A percentile compares a stretch with the other conserved stretches of the same genome.
Evolutionary conservation across 164 flowering plant species (phyloP).

Genomic region (Liquidambar formosana): DNA sequence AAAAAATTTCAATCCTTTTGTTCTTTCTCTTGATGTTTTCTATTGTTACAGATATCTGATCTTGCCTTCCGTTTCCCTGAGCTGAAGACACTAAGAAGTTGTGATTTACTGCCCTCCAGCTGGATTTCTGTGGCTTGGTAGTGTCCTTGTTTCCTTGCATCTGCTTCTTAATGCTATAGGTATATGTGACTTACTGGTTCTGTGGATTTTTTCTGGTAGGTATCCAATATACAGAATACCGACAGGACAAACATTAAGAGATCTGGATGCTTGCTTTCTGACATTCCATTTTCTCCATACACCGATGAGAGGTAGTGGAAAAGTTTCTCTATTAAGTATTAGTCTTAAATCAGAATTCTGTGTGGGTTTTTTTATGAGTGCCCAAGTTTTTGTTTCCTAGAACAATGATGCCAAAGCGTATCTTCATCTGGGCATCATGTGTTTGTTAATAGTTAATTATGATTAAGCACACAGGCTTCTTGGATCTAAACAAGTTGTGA

Average conservation of each 20-base stretch:
- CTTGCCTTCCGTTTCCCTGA: constrained; percentile 63
- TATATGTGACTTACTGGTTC: neutral
- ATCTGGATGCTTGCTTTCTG: constrained; percentile 86
- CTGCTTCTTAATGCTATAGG: neutral
- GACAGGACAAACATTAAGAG: constrained; percentile 74
- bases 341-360: neutral
- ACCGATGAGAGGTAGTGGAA: constrained; percentile 49
- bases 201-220: constrained; percentile 43
- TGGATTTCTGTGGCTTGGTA: constrained; percentile 98
- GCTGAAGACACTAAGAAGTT: constrained; percentile 72
- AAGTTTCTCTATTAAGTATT: neutral
- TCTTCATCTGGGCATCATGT: too few relatives aligned
- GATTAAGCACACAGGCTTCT: too few relatives aligned
- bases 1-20: too few relatives aligned
- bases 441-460: too few relatives aligned
- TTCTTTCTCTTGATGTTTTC: neutral
- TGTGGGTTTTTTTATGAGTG: neutral
- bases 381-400: too few relatives aligned
- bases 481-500: too few relatives aligned
- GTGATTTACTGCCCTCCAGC: constrained; percentile 71
- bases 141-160: neutral
- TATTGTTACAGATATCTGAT: constrained; percentile 50
- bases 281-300: constrained; percentile 81
- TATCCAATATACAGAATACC: constrained; percentile 97
- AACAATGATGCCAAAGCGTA: neutral